Evolutionary conservation across 2,329 filamentous ascomycete genomes (phyloP).

Genomic region (Nigrospora oryzae): DNA sequence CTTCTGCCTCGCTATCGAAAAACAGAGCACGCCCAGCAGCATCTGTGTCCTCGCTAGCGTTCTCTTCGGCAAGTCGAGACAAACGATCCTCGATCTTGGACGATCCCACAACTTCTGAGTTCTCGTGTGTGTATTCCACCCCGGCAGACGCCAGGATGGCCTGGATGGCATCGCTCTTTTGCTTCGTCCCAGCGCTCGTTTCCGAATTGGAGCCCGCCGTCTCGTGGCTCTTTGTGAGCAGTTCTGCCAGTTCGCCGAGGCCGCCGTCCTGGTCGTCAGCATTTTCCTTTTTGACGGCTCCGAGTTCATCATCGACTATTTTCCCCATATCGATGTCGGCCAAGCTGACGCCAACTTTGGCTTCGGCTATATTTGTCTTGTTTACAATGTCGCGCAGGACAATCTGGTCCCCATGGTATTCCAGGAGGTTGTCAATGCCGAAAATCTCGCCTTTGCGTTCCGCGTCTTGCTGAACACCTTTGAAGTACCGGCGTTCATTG

Average conservation of each 20-base stretch:
- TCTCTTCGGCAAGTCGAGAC: slow-evolving; percentile 64
- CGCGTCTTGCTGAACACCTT: slow-evolving; percentile 78
- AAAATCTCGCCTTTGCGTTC: slow-evolving; percentile 90
- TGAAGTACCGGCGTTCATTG: slow-evolving; percentile 88
- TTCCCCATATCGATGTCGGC: slow-evolving; percentile 66
- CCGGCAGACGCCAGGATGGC: slow-evolving; percentile 83
- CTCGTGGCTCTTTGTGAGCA: slow-evolving; percentile 40
- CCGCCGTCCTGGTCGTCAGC: slow-evolving; percentile 54
- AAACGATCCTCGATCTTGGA: slow-evolving; percentile 86
- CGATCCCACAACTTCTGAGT: slow-evolving; percentile 87
- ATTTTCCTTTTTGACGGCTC: slow-evolving; percentile 32
- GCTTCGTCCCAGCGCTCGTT: slow-evolving; percentile 24
- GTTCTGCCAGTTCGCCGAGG: slow-evolving; percentile 63
- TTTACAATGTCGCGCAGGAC: slow-evolving; percentile 93
- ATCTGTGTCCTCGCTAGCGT: slow-evolving; percentile 33
- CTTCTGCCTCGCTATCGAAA: slow-evolving; percentile 33
- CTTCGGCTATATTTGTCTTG: slow-evolving; percentile 95
- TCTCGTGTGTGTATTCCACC: slow-evolving; percentile 93
- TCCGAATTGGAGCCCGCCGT: slow-evolving; percentile 25
- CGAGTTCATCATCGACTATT: slow-evolving; percentile 38
- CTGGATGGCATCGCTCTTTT: slow-evolving; percentile 66
- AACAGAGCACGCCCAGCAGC: slow-evolving; percentile 51
- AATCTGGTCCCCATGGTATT: slow-evolving; percentile 69
- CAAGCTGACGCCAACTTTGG: slow-evolving; percentile 73
- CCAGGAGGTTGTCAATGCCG: slow-evolving; percentile 78